Evolutionary conservation across 495 filamentous ascomycete species (phyloP).

Genomic region (Parathielavia hyrcaniae): DNA sequence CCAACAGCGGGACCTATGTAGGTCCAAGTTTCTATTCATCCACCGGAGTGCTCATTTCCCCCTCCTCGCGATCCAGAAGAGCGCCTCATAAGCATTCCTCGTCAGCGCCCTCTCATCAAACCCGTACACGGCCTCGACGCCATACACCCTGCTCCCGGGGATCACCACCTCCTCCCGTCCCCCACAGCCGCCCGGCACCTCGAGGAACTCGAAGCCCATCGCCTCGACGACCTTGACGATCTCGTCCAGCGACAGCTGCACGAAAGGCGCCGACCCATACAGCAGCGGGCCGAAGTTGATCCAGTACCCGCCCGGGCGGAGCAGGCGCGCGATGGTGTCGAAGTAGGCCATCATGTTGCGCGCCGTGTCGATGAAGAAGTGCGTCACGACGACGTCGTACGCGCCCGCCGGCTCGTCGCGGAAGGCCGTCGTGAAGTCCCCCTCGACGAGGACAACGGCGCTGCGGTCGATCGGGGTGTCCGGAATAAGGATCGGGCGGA

Average conservation of each 20-base stretch:
- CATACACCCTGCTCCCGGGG: slow-evolving; percentile 22
- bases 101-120: slow-evolving; percentile 31
- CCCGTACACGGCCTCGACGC: slow-evolving; percentile 30
- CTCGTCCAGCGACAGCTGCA: slow-evolving; percentile 35
- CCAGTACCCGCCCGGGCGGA: slow-evolving; percentile 40
- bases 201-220: slow-evolving; percentile 30
- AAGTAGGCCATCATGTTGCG: slow-evolving; percentile 42
- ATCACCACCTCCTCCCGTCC: slow-evolving; percentile 8
- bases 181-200: slow-evolving; percentile 1
- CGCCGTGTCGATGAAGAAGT: slow-evolving; percentile 50
- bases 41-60: background rate
- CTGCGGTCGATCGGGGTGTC: slow-evolving; percentile 22
- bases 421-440: slow-evolving; percentile 39
- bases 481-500: slow-evolving; percentile 38
- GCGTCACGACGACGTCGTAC: slow-evolving; percentile 41
- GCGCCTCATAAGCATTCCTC: slow-evolving; percentile 29
- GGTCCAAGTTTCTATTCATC: background rate
- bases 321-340: slow-evolving; percentile 37
- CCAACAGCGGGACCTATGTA: too few relatives aligned
- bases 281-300: slow-evolving; percentile 45
- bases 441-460: slow-evolving; percentile 34
- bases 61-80: slow-evolving; percentile 34
- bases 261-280: slow-evolving; percentile 26
- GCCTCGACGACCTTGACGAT: slow-evolving; percentile 25
- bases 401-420: background rate